Evolutionary conservation across 331 rosid species (phyloP).

Genomic region (Rhamnella rubrinervis): DNA sequence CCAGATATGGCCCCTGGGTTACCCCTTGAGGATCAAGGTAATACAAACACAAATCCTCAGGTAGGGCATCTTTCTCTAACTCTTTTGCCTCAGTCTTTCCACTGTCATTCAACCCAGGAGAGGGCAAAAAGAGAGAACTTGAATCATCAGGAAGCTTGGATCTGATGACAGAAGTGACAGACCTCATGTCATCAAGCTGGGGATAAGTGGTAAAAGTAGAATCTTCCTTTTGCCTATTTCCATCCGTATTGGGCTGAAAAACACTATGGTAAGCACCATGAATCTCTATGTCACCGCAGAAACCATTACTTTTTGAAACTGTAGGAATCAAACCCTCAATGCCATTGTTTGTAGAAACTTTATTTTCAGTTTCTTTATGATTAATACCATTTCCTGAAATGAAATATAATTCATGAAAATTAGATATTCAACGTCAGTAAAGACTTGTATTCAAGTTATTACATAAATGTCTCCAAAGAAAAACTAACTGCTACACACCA

Average conservation of each 20-base stretch:
- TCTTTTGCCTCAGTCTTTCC: constrained; percentile 26
- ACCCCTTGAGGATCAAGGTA: constrained; percentile 69
- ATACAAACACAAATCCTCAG: constrained; percentile 42
- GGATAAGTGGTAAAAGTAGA: constrained; percentile 17
- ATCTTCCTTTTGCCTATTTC: constrained; percentile 23
- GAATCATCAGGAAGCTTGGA: constrained; percentile 37
- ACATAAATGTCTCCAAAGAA: neutral
- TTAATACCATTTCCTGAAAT: constrained; percentile 25
- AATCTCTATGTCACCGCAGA: constrained; percentile 22
- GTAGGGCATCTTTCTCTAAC: constrained; percentile 23
- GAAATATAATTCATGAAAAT: constrained; percentile 6
- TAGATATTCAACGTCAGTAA: neutral
- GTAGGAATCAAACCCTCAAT: constrained; percentile 17
- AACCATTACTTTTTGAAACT: constrained; percentile 26
- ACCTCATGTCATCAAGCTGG: constrained; percentile 24
- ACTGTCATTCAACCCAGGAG: constrained; percentile 27
- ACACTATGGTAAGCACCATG: constrained; percentile 24
- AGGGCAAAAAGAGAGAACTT: constrained; percentile 32
- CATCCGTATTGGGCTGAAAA: constrained; percentile 21
- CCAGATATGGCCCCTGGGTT: constrained; percentile 57
- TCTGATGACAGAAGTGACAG: constrained; percentile 23
- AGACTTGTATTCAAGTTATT: neutral
- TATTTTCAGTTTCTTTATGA: constrained; percentile 21
- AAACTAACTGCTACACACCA: constrained; percentile 29
- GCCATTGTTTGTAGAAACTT: constrained; percentile 9